Conservation (phyloP, 441 rosid species). For the Aquilaria agallochum region DNA sequence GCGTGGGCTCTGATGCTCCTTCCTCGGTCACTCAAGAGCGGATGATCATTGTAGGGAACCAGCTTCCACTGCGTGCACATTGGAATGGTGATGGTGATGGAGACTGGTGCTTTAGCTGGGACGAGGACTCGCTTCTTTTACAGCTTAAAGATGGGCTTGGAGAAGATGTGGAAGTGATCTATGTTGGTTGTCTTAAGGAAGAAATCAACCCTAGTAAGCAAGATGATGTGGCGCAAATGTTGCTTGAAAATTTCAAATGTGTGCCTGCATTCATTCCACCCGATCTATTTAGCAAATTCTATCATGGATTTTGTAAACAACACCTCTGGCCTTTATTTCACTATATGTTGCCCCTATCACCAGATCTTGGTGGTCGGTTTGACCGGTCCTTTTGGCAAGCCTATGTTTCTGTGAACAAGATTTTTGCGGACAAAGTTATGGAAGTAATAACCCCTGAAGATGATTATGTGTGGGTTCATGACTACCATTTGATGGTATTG, state of each 20-base stretch:
- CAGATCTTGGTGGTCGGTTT: conserved; percentile 82
- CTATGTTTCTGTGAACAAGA: conserved; percentile 85
- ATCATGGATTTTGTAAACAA: conserved; percentile 90
- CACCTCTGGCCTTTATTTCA: conserved; percentile 89
- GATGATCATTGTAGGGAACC: conserved; percentile 83
- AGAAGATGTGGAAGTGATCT: conserved; percentile 75
- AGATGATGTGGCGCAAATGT: conserved; percentile 78
- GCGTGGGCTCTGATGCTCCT: conserved; percentile 79
- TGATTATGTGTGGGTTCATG: conserved; percentile 89
- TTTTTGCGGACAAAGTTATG: conserved; percentile 87
- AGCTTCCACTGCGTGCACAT: conserved; percentile 71
- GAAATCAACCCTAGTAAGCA: conserved; percentile 51
- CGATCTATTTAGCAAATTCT: conserved; percentile 64
- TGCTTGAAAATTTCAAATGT: conserved; percentile 82
- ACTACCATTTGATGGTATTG: conserved; percentile 85
- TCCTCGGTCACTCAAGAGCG: conserved; percentile 69
- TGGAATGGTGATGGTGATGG: conserved; percentile 37
- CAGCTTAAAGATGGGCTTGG: conserved; percentile 91
- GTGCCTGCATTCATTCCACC: conserved; percentile 83
- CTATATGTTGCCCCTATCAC: conserved; percentile 88
- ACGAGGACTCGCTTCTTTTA: conserved; percentile 79
- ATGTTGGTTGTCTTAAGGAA: conserved; percentile 79
- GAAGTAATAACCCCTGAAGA: conserved; percentile 88
- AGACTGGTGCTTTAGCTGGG: conserved; percentile 69
- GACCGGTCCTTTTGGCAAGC: conserved; percentile 88